These are phyloP conservation scores for Aciculoconidium aculeatum DNA, from an alignment of 805 yeast genomes.

Conservation along the genomic window DNA sequence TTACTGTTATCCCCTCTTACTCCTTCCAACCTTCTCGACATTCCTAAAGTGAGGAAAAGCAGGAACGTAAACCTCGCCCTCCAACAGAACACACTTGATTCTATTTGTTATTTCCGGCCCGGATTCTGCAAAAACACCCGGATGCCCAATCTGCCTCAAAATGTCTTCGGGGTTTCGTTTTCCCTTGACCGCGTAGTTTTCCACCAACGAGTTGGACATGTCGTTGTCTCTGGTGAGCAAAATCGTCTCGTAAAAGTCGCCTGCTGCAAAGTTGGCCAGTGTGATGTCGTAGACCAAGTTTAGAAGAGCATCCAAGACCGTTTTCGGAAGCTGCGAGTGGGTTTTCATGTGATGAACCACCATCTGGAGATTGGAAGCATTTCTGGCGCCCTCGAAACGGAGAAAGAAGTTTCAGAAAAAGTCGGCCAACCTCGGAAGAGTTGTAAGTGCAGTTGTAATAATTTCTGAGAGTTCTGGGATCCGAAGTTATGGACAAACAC, in stretches of 20 bases:
- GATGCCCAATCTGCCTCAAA: no score
- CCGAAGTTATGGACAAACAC: no score
- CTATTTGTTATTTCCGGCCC: conserved; percentile 31
- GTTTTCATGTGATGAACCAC: conserved; percentile 42
- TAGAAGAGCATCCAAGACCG: conserved; percentile 39
- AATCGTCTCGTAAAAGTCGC: conserved; percentile 5
- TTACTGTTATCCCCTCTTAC: no score
- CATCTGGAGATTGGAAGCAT: conserved; percentile 38
- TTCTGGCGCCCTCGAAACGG: conserved; percentile 47
- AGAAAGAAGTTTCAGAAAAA: conserved; percentile 55
- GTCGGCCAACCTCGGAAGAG: conserved; percentile 36
- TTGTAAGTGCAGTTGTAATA: no score
- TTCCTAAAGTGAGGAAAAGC: conserved; percentile 54
- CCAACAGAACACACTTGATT: conserved; percentile 6
- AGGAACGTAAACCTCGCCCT: conserved; percentile 16
- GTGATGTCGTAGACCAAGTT: conserved; percentile 18
- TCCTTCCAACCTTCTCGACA: conserved; percentile 65
- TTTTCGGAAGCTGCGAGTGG: conserved; percentile 44
- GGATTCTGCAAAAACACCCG: conserved; percentile 23
- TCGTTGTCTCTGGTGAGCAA: conserved; percentile 14
- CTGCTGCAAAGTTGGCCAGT: conserved; percentile 16
- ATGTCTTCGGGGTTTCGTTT: no score
- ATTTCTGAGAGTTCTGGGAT: no score
- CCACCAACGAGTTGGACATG: conserved; percentile 20
- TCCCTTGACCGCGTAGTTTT: conserved; percentile 22